These are phyloP conservation scores for Mycena galericulata DNA, from an alignment of 768 basidiomycete species.

Conservation along the genomic window DNA sequence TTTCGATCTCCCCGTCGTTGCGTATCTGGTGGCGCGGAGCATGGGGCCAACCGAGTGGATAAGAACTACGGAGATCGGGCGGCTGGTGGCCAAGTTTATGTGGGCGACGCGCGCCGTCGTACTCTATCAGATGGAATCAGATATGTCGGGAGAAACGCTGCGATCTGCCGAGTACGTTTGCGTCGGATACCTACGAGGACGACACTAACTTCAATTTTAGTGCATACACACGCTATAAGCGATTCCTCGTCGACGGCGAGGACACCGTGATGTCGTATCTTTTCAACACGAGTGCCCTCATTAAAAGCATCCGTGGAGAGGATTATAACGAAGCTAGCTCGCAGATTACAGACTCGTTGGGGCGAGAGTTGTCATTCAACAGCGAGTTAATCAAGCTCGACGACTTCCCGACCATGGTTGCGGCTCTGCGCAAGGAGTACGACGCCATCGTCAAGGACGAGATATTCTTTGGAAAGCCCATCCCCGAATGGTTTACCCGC, in stretches of 20 bases:
- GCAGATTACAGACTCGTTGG: not conserved
- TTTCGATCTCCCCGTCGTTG: not conserved
- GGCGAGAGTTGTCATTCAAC: not conserved
- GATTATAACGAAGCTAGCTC: too few species aligned
- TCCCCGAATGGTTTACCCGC: not conserved
- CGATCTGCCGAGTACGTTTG: not conserved
- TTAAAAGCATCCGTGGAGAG: not conserved
- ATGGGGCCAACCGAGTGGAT: not conserved
- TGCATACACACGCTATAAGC: not conserved
- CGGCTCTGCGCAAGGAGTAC: not conserved
- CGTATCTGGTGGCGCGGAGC: conserved; percentile 5
- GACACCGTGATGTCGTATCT: conserved; percentile 11
- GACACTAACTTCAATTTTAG: not conserved
- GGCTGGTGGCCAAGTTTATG: conserved; percentile 9
- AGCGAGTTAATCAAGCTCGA: not conserved
- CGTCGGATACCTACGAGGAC: too few species aligned
- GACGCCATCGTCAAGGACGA: not conserved
- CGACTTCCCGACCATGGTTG: not conserved
- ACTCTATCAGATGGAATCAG: not conserved
- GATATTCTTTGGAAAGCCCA: conserved; percentile 1
- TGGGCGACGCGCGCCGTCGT: not conserved
- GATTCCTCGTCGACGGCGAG: conserved; percentile 3
- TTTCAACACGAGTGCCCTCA: not conserved
- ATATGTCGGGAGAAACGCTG: not conserved
- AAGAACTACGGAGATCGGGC: not conserved